A percentile compares a stretch with the other conserved stretches of the same genome.
phyloP scores from a whole-genome alignment of 148 eudicot genomes.

The Fagopyrum homotropicum region DNA sequence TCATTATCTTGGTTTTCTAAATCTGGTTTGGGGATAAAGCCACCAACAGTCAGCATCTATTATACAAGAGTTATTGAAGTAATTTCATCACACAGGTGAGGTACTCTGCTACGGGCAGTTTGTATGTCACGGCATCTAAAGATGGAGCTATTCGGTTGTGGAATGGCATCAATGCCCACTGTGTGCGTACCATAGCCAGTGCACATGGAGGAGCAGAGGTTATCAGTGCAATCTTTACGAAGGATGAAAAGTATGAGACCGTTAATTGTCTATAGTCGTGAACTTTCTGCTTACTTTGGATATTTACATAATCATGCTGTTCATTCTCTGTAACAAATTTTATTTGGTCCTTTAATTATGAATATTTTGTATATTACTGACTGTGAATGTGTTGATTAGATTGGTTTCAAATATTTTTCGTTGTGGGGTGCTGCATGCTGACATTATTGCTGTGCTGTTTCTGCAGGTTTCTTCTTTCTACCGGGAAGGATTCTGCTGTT shows the following conservation, averaged over 20 bases:
- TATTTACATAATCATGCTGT: background rate
- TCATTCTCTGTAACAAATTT: background rate
- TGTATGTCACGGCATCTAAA: conserved; percentile 90
- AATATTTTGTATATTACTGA: background rate
- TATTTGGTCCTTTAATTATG: background rate
- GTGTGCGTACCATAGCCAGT: conserved; percentile 54
- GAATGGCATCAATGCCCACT: conserved; percentile 75
- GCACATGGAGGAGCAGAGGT: conserved; percentile 77
- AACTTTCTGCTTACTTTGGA: background rate
- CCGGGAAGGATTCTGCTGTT: conserved; percentile 72
- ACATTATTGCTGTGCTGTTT: background rate
- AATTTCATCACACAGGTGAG: conserved; percentile 43
- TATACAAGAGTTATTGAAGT: background rate
- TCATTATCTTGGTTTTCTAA: background rate
- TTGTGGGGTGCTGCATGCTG: background rate
- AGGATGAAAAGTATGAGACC: conserved; percentile 56
- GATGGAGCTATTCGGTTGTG: conserved; percentile 81
- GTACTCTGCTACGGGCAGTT: conserved; percentile 67
- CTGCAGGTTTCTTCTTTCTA: conserved; percentile 67
- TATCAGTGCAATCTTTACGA: conserved; percentile 64
- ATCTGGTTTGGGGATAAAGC: background rate
- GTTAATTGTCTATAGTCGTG: background rate
- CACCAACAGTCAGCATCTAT: background rate
- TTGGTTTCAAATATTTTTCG: background rate
- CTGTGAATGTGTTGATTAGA: background rate